Percentiles rank a stretch among this genome's conserved stretches.
These are phyloP conservation scores for Allodekkera sacchari DNA, from an alignment of 805 yeast species.

Conservation along the genomic window DNA sequence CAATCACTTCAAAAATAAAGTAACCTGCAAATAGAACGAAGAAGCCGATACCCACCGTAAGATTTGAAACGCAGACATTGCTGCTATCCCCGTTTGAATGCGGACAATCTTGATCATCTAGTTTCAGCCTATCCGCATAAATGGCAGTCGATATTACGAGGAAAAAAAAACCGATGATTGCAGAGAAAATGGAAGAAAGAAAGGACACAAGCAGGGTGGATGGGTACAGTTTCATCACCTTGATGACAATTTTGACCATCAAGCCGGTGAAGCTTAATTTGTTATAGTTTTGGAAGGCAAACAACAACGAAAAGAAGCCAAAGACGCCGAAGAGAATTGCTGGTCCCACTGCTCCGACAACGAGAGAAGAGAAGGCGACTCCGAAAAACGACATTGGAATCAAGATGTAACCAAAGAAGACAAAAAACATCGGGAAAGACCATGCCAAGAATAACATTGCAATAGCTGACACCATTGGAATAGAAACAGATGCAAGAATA, in stretches of 20 bases:
- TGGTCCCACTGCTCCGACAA: constrained; percentile 12
- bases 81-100: constrained; percentile 14
- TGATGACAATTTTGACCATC: constrained; percentile 41
- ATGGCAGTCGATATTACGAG: constrained; percentile 57
- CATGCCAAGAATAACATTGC: constrained; percentile 16
- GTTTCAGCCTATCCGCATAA: constrained; percentile 13
- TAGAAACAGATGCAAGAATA: constrained; percentile 7
- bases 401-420: constrained; percentile 20
- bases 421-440: constrained; percentile 20
- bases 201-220: constrained; percentile 47
- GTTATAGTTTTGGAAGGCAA: constrained; percentile 17
- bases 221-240: constrained; percentile 67
- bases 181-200: constrained; percentile 33
- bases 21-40: constrained; percentile 78
- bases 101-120: constrained; percentile 47
- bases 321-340: constrained; percentile 12
- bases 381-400: constrained; percentile 20
- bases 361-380: constrained; percentile 12
- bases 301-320: constrained; percentile 15
- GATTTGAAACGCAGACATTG: constrained; percentile 22
- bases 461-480: constrained; percentile 18
- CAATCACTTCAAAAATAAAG: constrained; percentile 73
- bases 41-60: constrained; percentile 29
- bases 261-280: constrained; percentile 23
- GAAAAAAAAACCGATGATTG: constrained; percentile 56